phyloP scores from a whole-genome alignment of 345 rosid genomes.

The Bretschneidera sinensis region DNA sequence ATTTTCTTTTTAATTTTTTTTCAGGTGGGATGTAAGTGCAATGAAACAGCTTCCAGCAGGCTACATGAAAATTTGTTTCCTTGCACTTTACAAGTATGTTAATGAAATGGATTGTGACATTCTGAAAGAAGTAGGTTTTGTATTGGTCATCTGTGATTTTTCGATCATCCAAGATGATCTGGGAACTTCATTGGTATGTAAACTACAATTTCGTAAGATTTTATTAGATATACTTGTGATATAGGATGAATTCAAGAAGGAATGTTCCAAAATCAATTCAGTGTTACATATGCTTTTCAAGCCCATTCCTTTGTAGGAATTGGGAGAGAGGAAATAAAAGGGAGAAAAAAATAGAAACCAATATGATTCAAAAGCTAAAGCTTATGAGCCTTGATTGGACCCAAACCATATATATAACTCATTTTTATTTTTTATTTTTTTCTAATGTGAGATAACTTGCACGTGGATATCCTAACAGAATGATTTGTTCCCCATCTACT shows the following conservation, averaged over 20 bases:
- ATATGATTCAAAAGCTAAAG: no score
- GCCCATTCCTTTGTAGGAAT: background rate
- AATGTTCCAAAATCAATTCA: constrained; percentile 14
- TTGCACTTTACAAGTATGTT: constrained; percentile 20
- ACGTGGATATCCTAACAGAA: no score
- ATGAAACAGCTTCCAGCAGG: constrained; percentile 25
- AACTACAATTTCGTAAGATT: background rate
- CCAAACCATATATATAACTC: no score
- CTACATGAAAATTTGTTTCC: constrained; percentile 29
- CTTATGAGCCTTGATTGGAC: no score
- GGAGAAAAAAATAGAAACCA: no score
- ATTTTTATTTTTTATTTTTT: no score
- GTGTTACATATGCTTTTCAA: constrained; percentile 13
- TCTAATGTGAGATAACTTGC: no score
- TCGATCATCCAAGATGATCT: constrained; percentile 23
- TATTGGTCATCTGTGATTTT: constrained; percentile 8
- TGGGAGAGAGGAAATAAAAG: constrained; percentile 3
- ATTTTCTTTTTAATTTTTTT: background rate
- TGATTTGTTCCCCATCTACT: constrained; percentile 8
- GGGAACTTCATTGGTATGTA: constrained; percentile 18
- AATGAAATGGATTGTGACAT: constrained; percentile 24
- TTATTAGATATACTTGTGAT: no score
- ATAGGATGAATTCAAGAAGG: constrained; percentile 7
- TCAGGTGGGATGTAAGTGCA: constrained; percentile 29
- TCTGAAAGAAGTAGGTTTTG: constrained; percentile 14